A percentile compares a stretch with the other conserved stretches of the same genome.
phyloP scores from a whole-genome alignment of 768 basidiomycete species.

The Boletus coccyginus region DNA sequence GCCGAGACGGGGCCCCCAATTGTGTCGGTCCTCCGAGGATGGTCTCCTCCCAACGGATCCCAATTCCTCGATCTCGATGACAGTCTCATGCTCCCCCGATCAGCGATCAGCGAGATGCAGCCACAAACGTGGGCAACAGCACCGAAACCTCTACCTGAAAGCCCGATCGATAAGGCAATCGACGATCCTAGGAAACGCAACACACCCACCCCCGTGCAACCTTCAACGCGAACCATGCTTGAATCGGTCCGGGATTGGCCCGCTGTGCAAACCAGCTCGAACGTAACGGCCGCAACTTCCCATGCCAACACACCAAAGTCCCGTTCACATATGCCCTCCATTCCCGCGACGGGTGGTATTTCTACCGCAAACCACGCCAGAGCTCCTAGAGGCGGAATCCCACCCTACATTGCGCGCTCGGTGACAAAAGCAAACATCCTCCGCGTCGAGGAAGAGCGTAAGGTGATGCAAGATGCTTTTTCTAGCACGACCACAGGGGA shows the following conservation, averaged over 20 bases:
- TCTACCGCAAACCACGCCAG: slow-evolving; percentile 5
- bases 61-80: slow-evolving; percentile 25
- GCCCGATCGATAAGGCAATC: neutral
- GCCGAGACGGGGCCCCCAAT: neutral
- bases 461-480: slow-evolving; percentile 16
- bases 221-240: neutral
- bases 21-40: slow-evolving; percentile 19
- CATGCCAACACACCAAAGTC: slow-evolving; percentile 3
- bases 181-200: neutral
- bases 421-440: slow-evolving; percentile 29
- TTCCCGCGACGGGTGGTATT: neutral
- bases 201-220: neutral
- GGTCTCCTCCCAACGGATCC: slow-evolving; percentile 26
- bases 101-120: neutral
- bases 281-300: neutral
- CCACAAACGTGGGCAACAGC: neutral
- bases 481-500: neutral
- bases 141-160: neutral
- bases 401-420: slow-evolving; percentile 30
- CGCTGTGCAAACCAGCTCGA: neutral
- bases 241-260: slow-evolving; percentile 1
- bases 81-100: slow-evolving; percentile 9
- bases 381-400: slow-evolving; percentile 31
- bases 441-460: slow-evolving; percentile 23
- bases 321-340: neutral